These are phyloP conservation scores for Globisporangium camurandrum DNA, from an alignment of 352 stramenopile species.

Conservation along the genomic window DNA sequence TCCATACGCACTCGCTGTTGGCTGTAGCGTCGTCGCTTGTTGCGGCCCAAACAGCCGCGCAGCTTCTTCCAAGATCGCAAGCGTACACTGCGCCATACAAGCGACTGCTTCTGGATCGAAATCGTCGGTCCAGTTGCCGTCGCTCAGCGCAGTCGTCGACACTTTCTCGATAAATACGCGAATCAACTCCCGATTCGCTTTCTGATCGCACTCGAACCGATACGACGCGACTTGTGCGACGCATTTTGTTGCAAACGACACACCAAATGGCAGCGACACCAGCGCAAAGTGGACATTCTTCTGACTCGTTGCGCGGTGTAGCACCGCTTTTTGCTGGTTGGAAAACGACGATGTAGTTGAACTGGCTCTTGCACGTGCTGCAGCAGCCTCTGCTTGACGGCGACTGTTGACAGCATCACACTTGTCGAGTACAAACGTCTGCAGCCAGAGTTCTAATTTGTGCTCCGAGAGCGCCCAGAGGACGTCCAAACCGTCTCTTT, in stretches of 20 bases:
- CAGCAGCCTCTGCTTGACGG: too few relatives aligned
- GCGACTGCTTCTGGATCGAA: constrained; percentile 31
- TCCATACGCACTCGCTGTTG: constrained; percentile 8
- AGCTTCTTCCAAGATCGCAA: constrained; percentile 72
- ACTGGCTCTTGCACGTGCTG: too few relatives aligned
- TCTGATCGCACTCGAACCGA: constrained; percentile 62
- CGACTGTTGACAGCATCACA: too few relatives aligned
- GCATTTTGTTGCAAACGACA: constrained; percentile 53
- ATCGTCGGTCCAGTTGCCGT: constrained; percentile 49
- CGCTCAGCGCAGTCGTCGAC: constrained; percentile 53
- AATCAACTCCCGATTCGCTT: constrained; percentile 62
- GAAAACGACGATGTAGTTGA: too few relatives aligned
- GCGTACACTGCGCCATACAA: constrained; percentile 48
- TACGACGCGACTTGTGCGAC: constrained; percentile 69
- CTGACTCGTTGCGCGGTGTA: too few relatives aligned
- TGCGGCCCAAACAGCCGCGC: constrained; percentile 62
- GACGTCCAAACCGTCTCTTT: constrained; percentile 48
- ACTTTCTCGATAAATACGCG: constrained; percentile 79
- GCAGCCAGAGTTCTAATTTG: constrained; percentile 67
- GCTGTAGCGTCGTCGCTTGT: too few relatives aligned
- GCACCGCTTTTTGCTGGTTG: too few relatives aligned
- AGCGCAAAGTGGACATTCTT: constrained; percentile 72
- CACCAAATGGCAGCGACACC: constrained; percentile 60
- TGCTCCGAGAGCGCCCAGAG: constrained; percentile 74
- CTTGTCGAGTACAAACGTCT: constrained; percentile 57